A percentile compares a stretch with the other conserved stretches of the same genome.
These are phyloP conservation scores for Suillus ampliporus DNA, from an alignment of 768 basidiomycete species.

Conservation along the genomic window DNA sequence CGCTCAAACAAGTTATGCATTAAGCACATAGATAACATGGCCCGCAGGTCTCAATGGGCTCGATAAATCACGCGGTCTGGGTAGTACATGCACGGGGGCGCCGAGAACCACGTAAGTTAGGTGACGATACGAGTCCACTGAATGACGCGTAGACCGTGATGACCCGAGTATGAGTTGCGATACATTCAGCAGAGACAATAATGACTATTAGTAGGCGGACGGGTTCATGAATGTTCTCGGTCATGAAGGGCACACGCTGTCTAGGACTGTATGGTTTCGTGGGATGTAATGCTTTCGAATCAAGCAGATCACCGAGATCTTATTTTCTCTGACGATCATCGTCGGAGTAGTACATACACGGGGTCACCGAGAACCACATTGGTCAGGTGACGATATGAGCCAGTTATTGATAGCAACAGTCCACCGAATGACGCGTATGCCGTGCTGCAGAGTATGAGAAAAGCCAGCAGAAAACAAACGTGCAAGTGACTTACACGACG, in stretches of 20 bases:
- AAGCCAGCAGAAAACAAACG: conserved; percentile 9
- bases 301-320: background rate
- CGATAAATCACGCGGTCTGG: too few relatives aligned
- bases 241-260: background rate
- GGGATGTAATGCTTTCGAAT: background rate
- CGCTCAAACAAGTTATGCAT: too few relatives aligned
- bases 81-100: too few relatives aligned
- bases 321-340: conserved; percentile 43
- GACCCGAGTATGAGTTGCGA: background rate
- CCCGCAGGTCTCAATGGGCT: too few relatives aligned
- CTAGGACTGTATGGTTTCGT: background rate
- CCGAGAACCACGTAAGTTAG: too few relatives aligned
- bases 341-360: conserved; percentile 86
- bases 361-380: conserved; percentile 93
- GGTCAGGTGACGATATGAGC: conserved; percentile 90
- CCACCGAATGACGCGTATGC: conserved; percentile 97
- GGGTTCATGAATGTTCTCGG: background rate
- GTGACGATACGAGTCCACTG: too few relatives aligned
- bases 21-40: too few relatives aligned
- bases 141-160: too few relatives aligned
- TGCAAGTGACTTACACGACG: conserved; percentile 69
- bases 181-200: background rate
- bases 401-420: conserved; percentile 89
- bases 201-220: background rate
- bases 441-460: conserved; percentile 56